Base-by-base conservation (phyloP, 1,284 basidiomycete species). In the Flammula alnicola region DNA sequence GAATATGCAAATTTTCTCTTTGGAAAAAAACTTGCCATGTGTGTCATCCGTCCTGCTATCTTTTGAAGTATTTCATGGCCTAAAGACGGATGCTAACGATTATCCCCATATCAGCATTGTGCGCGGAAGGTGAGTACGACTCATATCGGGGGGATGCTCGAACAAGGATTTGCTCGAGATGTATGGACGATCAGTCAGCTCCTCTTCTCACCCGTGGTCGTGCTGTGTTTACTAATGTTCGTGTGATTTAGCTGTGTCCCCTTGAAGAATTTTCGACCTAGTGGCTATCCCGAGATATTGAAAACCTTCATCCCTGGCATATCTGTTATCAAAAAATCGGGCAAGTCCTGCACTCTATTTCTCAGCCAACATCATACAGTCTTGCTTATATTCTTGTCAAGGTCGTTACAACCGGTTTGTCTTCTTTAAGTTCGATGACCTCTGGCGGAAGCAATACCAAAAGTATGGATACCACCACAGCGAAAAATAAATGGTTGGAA, bases 1-100 rank as follows among this genome's bases (percentile, higher is more conserved):
- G 56, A 61, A 44, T 72, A 66, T 49, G 61, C 63, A 2, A 57
- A 66, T 32, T 56, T 69, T 4, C 44, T 60, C 12, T 70, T 66
- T 30, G 59, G 56, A 10, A 57, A 54, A 14, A 32, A 54, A n/a
- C n/a, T 31, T 71, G 69, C 35, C 56, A 64, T 27, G 69, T 70
- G 30, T 12, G 62, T 56, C 35, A 29, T 17, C 4, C n/a, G 23
- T 22, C 6, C 20, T 20, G 1, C 20, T 4, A 23, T 25, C 5
- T 3, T 22, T 22, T 5, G 31, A 23, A 12, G 20, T 31, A 46
- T 37, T 4, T 14, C 16, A 14, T 32, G 3, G 9, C 3, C 16
- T 32, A 7, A 7, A 9, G 12, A 12, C 30, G 16, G 12, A 32
- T 32, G 30, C 30, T 32, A 3, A 32, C n/a, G n/a, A 32, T 16